Base-by-base conservation (phyloP, 2,329 filamentous ascomycete species). In the Neocatenulostroma microsporum region DNA sequence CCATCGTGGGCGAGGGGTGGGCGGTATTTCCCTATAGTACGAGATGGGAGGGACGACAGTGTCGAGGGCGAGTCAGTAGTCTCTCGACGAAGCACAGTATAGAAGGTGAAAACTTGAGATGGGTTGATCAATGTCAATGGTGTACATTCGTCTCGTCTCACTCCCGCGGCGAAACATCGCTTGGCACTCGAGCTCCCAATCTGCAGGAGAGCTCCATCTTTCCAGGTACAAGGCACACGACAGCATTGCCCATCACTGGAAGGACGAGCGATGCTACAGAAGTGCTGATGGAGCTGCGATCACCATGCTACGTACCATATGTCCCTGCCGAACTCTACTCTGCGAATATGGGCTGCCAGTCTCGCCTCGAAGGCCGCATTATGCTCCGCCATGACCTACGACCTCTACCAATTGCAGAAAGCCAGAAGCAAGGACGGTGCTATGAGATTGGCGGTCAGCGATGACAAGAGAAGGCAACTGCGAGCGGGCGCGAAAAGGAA, bases 261-360 rank as follows among this genome's bases (percentile, higher is more conserved):
- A n/a, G 7, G 26, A 9, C n/a, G 14, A 14, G 27, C 20, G 13
- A 35, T 35, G 34, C 34, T 15, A 30, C 9, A 19, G 30, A 10
- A 9, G 15, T 17, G 18, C 20, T 25, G 28, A 37, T 36, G 34
- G 34, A 29, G 14, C 13, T 14, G 3, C 26, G 34, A 17, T 13
- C 12, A 21, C 14, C 8, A 36, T 36, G 34, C 34, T 3, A 18
- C 13, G 59, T 64, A 56, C 70, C 72, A 73, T 74, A 80, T 81
- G 77, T 76, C 72, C 73, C 3, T 37, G 14, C 34, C 41, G 12
- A 40, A 37, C 37, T 24, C 28, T 13, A 23, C 41, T 23, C 18
- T 44, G 21, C 37, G 34, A 27, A 37, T 44, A 21, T 44, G 41
- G 41, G 28, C 41, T 25, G 41, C 41, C 18, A 34, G 41, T 12